Percentiles rank a stretch among this genome's conserved stretches.
phyloP scores from a whole-genome alignment of 2,329 filamentous ascomycete genomes.

The Neobulgaria alba region DNA sequence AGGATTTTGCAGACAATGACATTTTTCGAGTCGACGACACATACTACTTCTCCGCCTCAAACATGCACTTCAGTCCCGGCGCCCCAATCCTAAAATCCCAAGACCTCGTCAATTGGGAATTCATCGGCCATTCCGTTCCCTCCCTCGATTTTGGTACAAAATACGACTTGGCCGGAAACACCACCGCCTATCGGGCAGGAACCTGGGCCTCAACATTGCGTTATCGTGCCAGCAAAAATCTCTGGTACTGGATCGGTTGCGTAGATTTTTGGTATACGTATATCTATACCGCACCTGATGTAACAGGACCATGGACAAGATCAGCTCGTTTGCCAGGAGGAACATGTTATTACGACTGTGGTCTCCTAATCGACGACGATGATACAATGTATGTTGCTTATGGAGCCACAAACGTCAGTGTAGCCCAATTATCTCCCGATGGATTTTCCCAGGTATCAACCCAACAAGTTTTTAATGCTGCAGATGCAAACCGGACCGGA shows the following conservation, averaged over 20 bases:
- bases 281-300: conserved; percentile 40
- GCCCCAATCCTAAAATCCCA: conserved; percentile 47
- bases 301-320: conserved; percentile 37
- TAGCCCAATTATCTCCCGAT: conserved; percentile 43
- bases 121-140: conserved; percentile 38
- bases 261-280: conserved; percentile 42
- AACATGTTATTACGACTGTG: conserved; percentile 49
- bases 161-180: conserved; percentile 39
- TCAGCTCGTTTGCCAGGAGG: conserved; percentile 29
- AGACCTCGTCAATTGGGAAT: conserved; percentile 45
- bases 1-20: conserved; percentile 47
- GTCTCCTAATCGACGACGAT: conserved; percentile 49
- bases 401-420: conserved; percentile 38
- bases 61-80: conserved; percentile 45
- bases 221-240: conserved; percentile 39
- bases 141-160: conserved; percentile 37
- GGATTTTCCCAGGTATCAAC: conserved; percentile 37
- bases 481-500: conserved; percentile 28
- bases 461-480: conserved; percentile 36
- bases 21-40: conserved; percentile 38
- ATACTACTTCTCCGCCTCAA: conserved; percentile 49
- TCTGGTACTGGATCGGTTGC: conserved; percentile 52
- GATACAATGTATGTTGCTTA: conserved; percentile 52
- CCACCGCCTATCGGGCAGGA: conserved; percentile 42
- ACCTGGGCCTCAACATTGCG: conserved; percentile 48